phyloP scores from a whole-genome alignment of 306 rosid species.

The Lathyrus aphaca region DNA sequence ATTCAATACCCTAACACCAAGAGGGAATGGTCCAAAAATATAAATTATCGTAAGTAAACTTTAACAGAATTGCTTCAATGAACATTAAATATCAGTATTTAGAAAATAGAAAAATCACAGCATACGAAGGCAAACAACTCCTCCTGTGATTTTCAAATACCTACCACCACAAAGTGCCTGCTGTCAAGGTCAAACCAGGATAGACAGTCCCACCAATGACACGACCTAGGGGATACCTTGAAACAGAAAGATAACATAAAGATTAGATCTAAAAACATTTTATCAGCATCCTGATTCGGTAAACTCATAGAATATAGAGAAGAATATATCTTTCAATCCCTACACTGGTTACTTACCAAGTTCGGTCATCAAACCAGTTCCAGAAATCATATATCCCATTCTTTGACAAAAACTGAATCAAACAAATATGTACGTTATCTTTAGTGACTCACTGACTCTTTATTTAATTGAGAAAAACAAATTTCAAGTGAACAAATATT shows the following conservation, averaged over 20 bases:
- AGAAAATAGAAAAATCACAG: slow-evolving; percentile 31
- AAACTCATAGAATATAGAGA: slow-evolving; percentile 1
- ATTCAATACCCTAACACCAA: slow-evolving; percentile 69
- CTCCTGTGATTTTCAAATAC: slow-evolving; percentile 39
- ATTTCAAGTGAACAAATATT: slow-evolving; percentile 16
- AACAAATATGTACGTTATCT: slow-evolving; percentile 46
- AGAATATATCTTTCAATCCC: slow-evolving; percentile 9
- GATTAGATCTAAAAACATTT: slow-evolving; percentile 36
- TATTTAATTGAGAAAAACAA: slow-evolving; percentile 19
- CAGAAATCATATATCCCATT: slow-evolving; percentile 96
- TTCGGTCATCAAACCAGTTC: slow-evolving; percentile 99
- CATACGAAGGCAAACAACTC: slow-evolving; percentile 28
- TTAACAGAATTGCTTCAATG: slow-evolving; percentile 26
- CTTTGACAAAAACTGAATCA: slow-evolving; percentile 88
- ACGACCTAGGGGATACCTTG: slow-evolving; percentile 99
- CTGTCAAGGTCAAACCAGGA: slow-evolving; percentile 96
- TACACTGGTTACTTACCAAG: slow-evolving; percentile 65
- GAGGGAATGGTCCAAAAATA: slow-evolving; percentile 37
- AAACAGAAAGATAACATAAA: slow-evolving; percentile 31
- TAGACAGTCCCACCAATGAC: slow-evolving; percentile 98
- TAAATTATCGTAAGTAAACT: slow-evolving; percentile 20
- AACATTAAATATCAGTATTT: slow-evolving; percentile 18
- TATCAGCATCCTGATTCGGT: slow-evolving; percentile 25
- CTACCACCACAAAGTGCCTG: slow-evolving; percentile 91
- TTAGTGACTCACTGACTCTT: slow-evolving; percentile 25